phyloP scores from a whole-genome alignment of 2,329 filamentous ascomycete genomes.

The Colletotrichum abscissum region DNA sequence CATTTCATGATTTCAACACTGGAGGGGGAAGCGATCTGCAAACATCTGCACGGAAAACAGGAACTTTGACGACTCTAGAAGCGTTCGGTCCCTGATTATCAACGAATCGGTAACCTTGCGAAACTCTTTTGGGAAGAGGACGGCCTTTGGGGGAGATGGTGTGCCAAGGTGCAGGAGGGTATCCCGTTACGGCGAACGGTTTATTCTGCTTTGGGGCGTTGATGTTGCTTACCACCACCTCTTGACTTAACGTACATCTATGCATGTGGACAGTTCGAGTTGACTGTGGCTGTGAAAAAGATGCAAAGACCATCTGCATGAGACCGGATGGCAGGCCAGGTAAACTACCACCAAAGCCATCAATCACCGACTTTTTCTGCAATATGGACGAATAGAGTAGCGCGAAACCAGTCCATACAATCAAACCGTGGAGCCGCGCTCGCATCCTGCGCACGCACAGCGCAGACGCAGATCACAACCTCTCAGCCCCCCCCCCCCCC shows the following conservation, averaged over 20 bases:
- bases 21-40: neutral
- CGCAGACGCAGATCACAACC: neutral
- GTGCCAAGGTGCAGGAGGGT: neutral
- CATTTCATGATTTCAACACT: neutral
- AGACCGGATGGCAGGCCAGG: neutral
- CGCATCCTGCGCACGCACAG: neutral
- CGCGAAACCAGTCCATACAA: neutral
- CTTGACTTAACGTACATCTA: neutral
- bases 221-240: neutral
- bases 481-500: neutral
- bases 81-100: neutral
- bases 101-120: neutral
- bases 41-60: conserved; percentile 1
- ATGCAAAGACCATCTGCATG: neutral
- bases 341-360: neutral
- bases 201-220: neutral
- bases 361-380: too few species aligned
- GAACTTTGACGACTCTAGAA: neutral
- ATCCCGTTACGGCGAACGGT: neutral
- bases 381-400: too few species aligned
- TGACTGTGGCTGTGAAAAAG: neutral
- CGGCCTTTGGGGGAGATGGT: neutral
- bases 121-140: neutral
- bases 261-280: neutral
- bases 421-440: neutral